Base-by-base conservation (phyloP, 2,329 filamentous ascomycete genomes). In the Phyllosticta ampelicida region DNA sequence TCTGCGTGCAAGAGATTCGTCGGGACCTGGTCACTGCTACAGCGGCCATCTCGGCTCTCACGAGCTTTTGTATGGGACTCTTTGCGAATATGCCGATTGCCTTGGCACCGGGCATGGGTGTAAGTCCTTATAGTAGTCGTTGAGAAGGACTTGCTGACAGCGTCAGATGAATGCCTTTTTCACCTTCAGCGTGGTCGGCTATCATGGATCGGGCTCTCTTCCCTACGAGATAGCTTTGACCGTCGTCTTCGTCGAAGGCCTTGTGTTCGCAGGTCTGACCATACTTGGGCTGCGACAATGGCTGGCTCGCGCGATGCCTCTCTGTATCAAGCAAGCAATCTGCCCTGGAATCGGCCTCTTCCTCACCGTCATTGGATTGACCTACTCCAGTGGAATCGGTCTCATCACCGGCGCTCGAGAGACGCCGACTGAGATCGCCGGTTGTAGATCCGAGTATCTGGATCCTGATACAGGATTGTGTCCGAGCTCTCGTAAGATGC, bases 311-410 rank as follows among this genome's bases (percentile, higher is more conserved):
- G 85, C 87, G 50, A 90, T 95, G 62, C 90, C 90, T 1, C 80
- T 83, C 48, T 90, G 86, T 58, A 91, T 95, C 74, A 95, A 95
- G 73, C 83, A 94, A 58, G 89, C 89, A 13, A 92, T 87, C 16
- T 87, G 88, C 62, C 88, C 89, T 55, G 90, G 90, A 60, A 95
- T 95, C 63, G 90, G 90, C 20, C 77, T 95, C 1, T 95, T 92
- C 70, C 78, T 92, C 53, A 86, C 86, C 19, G 75, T 89, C 53
- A 89, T 89, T 62, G 86, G 86, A 19, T 77, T 89, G 59, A 89
- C 87, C 0, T 94, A 94, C 69, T 84, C 81, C 64, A 87, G 90
- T 64, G 90, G 90, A 64, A 90, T 95, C 65, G 90, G 89, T 30
- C 76, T 89, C 21, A 79, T 95, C 49, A 85, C 86, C 8, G 89